Evolutionary conservation across 2,329 filamentous ascomycete genomes (phyloP), one percentile per base, ranked within the genome.

Genomic region (Colletotrichum shisoi): DNA sequence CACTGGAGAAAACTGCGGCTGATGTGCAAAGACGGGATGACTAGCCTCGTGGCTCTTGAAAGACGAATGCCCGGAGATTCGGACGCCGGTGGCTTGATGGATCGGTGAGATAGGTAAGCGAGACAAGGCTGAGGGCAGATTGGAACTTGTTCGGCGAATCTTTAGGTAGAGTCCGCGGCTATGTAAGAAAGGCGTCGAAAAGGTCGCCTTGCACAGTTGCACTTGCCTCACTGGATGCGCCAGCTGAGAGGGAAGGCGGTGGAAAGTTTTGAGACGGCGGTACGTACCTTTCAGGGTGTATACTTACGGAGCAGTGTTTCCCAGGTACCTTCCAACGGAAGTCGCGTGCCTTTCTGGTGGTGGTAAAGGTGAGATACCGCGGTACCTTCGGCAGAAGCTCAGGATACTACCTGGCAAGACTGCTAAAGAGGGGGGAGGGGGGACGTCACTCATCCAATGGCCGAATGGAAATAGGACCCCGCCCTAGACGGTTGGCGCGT

Each of bases 211-310:
- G 49, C 49, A 49, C 42, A 27, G 45, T 65, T 45, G 49, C 54
- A 49, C 42, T 58, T 58, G 44, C 54, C 56, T 68, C 61, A 54
- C 53, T 64, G 60, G 5, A 54, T 67, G 52, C 62, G 39, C 62
- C 57, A 49, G 27, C 46, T 40, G 21, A 34, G 39, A 57, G 57
- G 66, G 66, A 68, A 67, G 57, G 62, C 57, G 57, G 64, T 64
- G 48, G 66, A 68, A 62, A 24, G 53, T 67, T 66, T 68, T 66
- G 40, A 57, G 57, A 45, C 42, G 37, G n/a, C 19, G 57, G 66
- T 68, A 68, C 65, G 65, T 68, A 68, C 54, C 65, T n/a, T n/a
- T 11, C 11, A 3, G 13, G 21, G 27, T 51, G 15, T 51, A 17
- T 34, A 44, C 40, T 2, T 8, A n/a, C 13, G 17, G 5, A 6